Percentiles rank a stretch among this genome's conserved stretches.
These are phyloP conservation scores for Termitomyces sp. DNA, from an alignment of 768 basidiomycete species.

Conservation along the genomic window DNA sequence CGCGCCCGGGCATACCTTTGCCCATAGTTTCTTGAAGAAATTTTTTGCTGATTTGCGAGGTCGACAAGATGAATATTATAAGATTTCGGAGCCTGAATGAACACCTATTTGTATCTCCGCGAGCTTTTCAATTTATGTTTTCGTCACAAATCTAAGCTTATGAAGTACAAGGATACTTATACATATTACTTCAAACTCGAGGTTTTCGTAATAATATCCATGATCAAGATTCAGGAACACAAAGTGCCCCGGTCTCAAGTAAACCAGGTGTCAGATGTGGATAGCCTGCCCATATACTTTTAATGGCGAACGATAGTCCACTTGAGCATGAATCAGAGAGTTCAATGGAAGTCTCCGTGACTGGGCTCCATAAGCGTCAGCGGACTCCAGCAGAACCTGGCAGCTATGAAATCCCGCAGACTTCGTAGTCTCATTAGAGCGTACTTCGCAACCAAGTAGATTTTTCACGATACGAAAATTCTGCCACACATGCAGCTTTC, in stretches of 20 bases:
- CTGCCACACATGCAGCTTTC: neutral
- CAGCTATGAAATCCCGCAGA: neutral
- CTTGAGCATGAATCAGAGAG: neutral
- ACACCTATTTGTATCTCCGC: neutral
- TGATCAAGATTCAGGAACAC: neutral
- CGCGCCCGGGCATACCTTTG: neutral
- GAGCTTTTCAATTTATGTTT: neutral
- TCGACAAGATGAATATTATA: neutral
- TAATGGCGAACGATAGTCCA: neutral
- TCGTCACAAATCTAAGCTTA: too few species aligned
- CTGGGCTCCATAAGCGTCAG: neutral
- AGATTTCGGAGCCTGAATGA: neutral
- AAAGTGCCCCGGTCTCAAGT: neutral
- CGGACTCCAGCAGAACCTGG: neutral
- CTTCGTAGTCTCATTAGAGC: too few species aligned
- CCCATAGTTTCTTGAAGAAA: constrained; percentile 2
- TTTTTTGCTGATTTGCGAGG: neutral
- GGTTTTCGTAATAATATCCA: too few species aligned
- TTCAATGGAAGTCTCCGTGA: neutral
- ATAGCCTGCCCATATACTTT: neutral
- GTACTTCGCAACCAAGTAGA: neutral
- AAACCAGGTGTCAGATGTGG: neutral
- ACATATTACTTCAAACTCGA: neutral
- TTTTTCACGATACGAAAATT: neutral
- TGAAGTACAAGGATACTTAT: too few species aligned